Conservation (phyloP, 2,329 filamentous ascomycete species). For the Colletotrichum sp. region DNA sequence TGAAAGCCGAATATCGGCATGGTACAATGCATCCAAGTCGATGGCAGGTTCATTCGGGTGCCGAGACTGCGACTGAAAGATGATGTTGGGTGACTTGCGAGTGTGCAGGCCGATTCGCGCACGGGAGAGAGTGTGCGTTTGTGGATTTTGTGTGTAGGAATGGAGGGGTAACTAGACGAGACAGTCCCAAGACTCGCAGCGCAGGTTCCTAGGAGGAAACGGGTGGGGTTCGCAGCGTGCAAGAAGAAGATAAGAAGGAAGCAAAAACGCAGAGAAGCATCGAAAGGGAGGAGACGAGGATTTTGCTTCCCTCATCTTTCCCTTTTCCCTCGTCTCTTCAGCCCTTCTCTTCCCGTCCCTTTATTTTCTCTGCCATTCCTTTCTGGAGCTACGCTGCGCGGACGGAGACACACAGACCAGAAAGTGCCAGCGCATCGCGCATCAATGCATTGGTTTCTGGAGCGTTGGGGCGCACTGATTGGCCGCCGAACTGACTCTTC, state of each 20-base stretch:
- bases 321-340: background rate
- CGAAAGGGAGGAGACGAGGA: background rate
- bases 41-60: background rate
- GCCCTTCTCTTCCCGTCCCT: background rate
- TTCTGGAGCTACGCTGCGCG: slow-evolving; percentile 29
- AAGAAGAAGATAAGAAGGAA: background rate
- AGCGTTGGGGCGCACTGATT: slow-evolving; percentile 11
- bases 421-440: slow-evolving; percentile 27
- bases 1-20: background rate
- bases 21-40: background rate
- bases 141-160: background rate
- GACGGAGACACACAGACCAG: slow-evolving; percentile 36
- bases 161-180: background rate
- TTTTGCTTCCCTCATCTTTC: background rate
- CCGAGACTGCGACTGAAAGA: background rate
- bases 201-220: background rate
- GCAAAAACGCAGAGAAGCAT: background rate
- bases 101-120: background rate
- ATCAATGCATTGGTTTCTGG: slow-evolving; percentile 14
- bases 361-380: slow-evolving; percentile 11
- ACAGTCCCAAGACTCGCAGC: background rate
- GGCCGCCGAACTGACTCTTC: slow-evolving; percentile 13
- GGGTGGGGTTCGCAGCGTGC: background rate
- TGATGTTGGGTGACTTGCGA: background rate
- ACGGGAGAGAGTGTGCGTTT: background rate